Base-by-base conservation (phyloP, 2,329 filamentous ascomycete species). In the Chaetomium strumarium region DNA sequence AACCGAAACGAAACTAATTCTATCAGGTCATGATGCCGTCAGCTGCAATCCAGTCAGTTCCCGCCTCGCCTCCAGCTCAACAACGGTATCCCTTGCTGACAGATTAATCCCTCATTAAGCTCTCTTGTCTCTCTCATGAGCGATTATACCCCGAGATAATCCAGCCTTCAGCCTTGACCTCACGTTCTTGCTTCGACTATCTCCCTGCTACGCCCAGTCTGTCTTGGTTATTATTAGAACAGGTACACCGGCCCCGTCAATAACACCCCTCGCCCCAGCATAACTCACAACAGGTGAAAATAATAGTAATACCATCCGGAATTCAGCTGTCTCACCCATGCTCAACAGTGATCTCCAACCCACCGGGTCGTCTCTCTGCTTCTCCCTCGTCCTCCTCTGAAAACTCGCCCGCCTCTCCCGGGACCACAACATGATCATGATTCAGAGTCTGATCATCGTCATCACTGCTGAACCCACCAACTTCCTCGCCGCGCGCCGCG, bases 401-500 rank as follows among this genome's bases (percentile, higher is more conserved):
- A 13, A 19, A 17, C 19, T 2, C 43, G 16, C 7, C 40, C 11
- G 8, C 40, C 34, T 13, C 34, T 16, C 13, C 34, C 14, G 13
- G 12, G 14, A 9, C 33, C 33, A 11, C 11, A 14, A 3, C 33
- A 34, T 34, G 5, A 11, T 10, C 33, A 34, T 34, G 33, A 4
- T 41, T 10, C 11, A 13, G 14, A 24, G 24, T 17, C 29, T 17
- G 29, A 36, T 41, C 57, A 20, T 33, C 41, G 14, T 44, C 49
- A n/a, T 41, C 48, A 20, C 16, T 34, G 10, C n/a, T 34, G 3
- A 24, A 8, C 2, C 49, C 44, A 11, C 38, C 49, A 16, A 48
- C 55, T 14, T 54, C 60, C 38, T 64, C 64, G 8, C 76, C 77
- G 38, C 71, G 67, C 0, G 75, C 74, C 4, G 75, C 76, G n/a